Base-by-base conservation (phyloP, 192 early-diverging fungal genomes). In the Coemansia aciculifera region DNA sequence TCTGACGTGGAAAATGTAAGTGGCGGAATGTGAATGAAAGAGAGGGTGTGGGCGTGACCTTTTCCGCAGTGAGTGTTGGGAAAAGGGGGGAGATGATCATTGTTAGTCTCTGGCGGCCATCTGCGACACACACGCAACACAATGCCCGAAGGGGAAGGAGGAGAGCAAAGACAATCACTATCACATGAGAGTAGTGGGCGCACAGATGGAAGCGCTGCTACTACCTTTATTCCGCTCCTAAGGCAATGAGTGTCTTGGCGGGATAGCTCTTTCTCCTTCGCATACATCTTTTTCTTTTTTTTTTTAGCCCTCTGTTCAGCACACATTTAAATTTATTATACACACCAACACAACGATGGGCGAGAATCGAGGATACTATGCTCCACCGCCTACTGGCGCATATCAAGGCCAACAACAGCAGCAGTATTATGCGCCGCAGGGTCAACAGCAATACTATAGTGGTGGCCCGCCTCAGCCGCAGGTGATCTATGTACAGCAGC, bases 401-500 rank as follows among this genome's bases (percentile, higher is more conserved):
- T 68, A 59, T 15, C 39, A 39, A 8, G 56, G 66, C 38, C 66
- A 60, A 5, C 13, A 52, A 3, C 13, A 52, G 7, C 62, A 42
- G 52, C 51, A 43, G 29, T 34, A 32, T 0, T 70, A 78, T 37
- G 51, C 59, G 4, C 74, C 63, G 31, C 46, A 56, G 21, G 42
- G 32, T 29, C 62, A 63, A 12, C 37, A 57, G 5, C 71, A 73
- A 49, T 73, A 73, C 64, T 73, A 73, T 29, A 39, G 48, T 23
- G 65, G 65, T 23, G 59, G 56, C 17, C 72, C 56, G 39, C 66
- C 56, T 38, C 36, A 49, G 37, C 60, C 27, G 12, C 64, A 66
- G 23, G 42, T 62, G 3, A 32, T 56, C 43, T 66, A 68, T 17
- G 66, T 29, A 7, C 68, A 68, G 49, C 63, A 59, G 32, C 63